Evolutionary conservation across 1,284 basidiomycete genomes (phyloP).

Genomic region (Cutaneotrichosporon sp.): DNA sequence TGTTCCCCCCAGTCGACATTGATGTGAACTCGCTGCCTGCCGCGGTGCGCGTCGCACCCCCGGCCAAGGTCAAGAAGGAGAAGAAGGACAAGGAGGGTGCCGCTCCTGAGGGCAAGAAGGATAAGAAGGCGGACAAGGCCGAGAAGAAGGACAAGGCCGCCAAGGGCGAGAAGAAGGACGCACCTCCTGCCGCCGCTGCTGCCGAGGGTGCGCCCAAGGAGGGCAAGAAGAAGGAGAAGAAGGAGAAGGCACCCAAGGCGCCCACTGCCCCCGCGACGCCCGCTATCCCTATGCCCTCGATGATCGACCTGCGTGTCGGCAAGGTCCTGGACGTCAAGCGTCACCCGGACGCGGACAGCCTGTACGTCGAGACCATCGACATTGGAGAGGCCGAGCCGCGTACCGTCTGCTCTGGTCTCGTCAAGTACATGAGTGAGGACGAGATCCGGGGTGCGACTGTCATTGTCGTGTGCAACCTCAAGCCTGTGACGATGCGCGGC

Average conservation of each 20-base stretch:
- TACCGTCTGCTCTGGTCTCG: slow-evolving; percentile 90
- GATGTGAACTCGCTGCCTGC: slow-evolving; percentile 73
- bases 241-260: slow-evolving; percentile 47
- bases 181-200: slow-evolving; percentile 17
- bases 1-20: slow-evolving; percentile 64
- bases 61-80: slow-evolving; percentile 70
- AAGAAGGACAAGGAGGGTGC: slow-evolving; percentile 56
- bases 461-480: slow-evolving; percentile 85
- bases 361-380: slow-evolving; percentile 92
- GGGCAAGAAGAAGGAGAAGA: slow-evolving; percentile 59
- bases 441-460: slow-evolving; percentile 82
- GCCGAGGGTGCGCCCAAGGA: slow-evolving; percentile 42
- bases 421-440: slow-evolving; percentile 91
- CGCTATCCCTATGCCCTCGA: slow-evolving; percentile 78
- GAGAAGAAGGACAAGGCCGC: slow-evolving; percentile 41
- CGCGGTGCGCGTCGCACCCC: slow-evolving; percentile 65
- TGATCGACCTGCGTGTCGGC: slow-evolving; percentile 91
- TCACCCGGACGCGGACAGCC: slow-evolving; percentile 89
- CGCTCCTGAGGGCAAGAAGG: slow-evolving; percentile 29
- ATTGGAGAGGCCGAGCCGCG: slow-evolving; percentile 87
- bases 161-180: slow-evolving; percentile 33
- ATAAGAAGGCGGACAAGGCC: slow-evolving; percentile 27
- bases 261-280: slow-evolving; percentile 59
- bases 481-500: slow-evolving; percentile 92
- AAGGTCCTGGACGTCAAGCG: slow-evolving; percentile 87